phyloP scores from a whole-genome alignment of 2,329 filamentous ascomycete species.

The Pseudofabraea citricarpa region DNA sequence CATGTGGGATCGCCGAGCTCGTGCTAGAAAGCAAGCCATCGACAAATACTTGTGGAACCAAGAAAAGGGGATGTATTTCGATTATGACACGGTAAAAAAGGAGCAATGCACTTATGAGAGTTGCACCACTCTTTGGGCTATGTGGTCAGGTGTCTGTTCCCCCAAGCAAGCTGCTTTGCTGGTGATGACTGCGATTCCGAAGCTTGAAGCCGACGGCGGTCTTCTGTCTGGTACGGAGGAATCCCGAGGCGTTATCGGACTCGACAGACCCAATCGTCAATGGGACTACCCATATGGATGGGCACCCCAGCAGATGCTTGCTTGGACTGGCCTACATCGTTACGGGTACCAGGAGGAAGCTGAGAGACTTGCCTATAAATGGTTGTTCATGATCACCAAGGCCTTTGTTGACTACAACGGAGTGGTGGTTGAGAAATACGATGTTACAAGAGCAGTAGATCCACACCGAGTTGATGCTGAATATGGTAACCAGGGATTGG shows the following conservation, averaged over 20 bases:
- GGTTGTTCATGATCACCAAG: constrained; percentile 98
- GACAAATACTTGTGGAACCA: constrained; percentile 95
- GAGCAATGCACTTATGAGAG: constrained; percentile 81
- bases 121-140: constrained; percentile 92
- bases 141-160: constrained; percentile 88
- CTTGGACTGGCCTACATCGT: constrained; percentile 86
- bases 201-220: constrained; percentile 83
- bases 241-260: constrained; percentile 73
- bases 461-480: constrained; percentile 94
- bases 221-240: constrained; percentile 85
- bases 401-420: constrained; percentile 98
- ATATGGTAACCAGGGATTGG: constrained; percentile 92
- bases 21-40: constrained; percentile 76
- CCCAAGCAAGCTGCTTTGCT: constrained; percentile 82
- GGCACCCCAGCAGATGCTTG: constrained; percentile 97
- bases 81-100: constrained; percentile 84
- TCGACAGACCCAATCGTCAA: constrained; percentile 87
- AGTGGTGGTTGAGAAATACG: constrained; percentile 97
- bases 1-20: constrained; percentile 84
- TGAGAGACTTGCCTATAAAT: constrained; percentile 87
- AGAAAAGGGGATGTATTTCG: constrained; percentile 91
- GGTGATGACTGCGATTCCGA: constrained; percentile 75
- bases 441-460: constrained; percentile 85
- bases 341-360: constrained; percentile 92
- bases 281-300: constrained; percentile 99